phyloP scores from a whole-genome alignment of 75 land plant species.

The Gnetum montanum region DNA sequence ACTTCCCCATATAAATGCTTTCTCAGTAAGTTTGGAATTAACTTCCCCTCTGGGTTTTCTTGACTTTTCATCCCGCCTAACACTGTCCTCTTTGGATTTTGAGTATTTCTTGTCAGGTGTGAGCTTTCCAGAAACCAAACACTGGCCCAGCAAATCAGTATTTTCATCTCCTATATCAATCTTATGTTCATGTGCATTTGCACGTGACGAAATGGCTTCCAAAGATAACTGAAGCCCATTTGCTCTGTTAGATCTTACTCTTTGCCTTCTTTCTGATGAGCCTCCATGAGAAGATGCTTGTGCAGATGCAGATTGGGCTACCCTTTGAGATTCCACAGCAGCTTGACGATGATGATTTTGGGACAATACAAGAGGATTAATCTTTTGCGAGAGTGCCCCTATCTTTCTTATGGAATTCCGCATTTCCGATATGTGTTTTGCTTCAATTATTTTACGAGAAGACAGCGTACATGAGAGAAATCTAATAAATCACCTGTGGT shows the following conservation, averaged over 20 bases:
- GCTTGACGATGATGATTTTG: conserved; percentile 34
- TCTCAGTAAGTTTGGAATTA: conserved; percentile 68
- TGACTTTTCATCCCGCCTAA: conserved; percentile 24
- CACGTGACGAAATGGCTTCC: conserved; percentile 13
- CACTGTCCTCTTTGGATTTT: conserved; percentile 13
- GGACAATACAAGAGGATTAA: conserved; percentile 27
- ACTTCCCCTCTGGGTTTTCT: conserved; percentile 15
- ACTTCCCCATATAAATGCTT: conserved; percentile 75
- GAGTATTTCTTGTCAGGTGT: conserved; percentile 34
- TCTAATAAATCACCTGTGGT: background rate
- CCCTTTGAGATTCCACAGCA: conserved; percentile 8
- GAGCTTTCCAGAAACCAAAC: conserved; percentile 65
- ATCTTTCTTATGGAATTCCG: conserved; percentile 32
- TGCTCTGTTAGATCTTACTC: conserved; percentile 17
- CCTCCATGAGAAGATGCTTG: conserved; percentile 46
- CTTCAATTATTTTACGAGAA: too few species aligned
- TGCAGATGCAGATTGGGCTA: conserved; percentile 29
- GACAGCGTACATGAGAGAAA: too few species aligned
- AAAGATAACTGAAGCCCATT: conserved; percentile 6
- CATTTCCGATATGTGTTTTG: too few species aligned
- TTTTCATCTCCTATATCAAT: conserved; percentile 77
- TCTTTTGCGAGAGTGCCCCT: conserved; percentile 34
- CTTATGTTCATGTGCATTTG: conserved; percentile 40
- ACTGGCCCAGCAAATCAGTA: conserved; percentile 65
- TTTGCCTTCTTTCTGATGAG: conserved; percentile 43